Base-by-base conservation (phyloP, 1,284 basidiomycete genomes). In the Naganishia cerealis region DNA sequence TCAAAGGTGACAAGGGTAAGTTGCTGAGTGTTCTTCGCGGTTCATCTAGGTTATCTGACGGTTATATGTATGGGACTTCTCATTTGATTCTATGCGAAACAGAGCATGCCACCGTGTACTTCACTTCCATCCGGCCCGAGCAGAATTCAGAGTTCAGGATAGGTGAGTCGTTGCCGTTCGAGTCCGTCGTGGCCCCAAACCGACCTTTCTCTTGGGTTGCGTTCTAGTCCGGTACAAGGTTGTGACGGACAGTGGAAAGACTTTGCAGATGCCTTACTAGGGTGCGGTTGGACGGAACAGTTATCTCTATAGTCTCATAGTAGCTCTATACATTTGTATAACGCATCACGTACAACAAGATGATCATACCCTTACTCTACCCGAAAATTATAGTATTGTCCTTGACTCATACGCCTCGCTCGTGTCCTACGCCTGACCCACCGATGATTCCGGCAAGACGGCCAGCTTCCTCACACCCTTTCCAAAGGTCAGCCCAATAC, bases 91-190 rank as follows among this genome's bases (percentile, higher is more conserved):
- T 33, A 33, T 33, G 29, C 29, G 3, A 33, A 16, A 15, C 61
- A 78, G 76, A 74, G n/a, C 69, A 74, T 26, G 80, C 78, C 29
- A 80, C 79, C 6, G 76, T 80, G 26, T 80, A 78, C 71, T 81
- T 81, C 59, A 81, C 80, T 7, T 78, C 78, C n/a, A 79, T 81
- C 69, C 66, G 80, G 42, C 80, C 79, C 12, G 72, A 76, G 57
- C 73, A 77, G 58, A 74, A 77, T 18, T 74, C 77, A 15, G 75
- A 77, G 15, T 81, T 79, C 76, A 70, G 77, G 38, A 80, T 80
- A 67, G 77, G 79, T 78, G 42, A 58, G 78, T 73, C 36, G 13
- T 39, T 54, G 18, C 39, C 29, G 21, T 36, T 16, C 24, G 9
- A 29, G 42, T 50, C 50, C 15, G 52, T 3, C 38, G 6, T 57